Percentiles rank a stretch among this genome's conserved stretches.
Evolutionary conservation across 768 basidiomycete genomes (phyloP).

Genomic region (Mrakia gelida): DNA sequence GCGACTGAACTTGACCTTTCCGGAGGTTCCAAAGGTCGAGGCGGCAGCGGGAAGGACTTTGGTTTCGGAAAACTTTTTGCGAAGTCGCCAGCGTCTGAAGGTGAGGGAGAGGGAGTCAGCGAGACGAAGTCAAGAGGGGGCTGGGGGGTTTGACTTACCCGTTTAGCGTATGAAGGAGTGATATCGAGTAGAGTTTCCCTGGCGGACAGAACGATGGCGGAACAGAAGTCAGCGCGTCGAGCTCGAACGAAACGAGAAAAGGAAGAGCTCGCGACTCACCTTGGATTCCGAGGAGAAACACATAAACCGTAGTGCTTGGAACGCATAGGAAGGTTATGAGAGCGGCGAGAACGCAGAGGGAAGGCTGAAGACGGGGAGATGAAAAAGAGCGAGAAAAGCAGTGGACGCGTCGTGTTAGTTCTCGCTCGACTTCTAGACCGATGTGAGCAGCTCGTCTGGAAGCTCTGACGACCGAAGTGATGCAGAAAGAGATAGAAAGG

Average conservation of each 20-base stretch:
- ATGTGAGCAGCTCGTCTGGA: too few relatives aligned
- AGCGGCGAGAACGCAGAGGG: too few relatives aligned
- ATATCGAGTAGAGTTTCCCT: conserved; percentile 6
- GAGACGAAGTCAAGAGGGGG: too few relatives aligned
- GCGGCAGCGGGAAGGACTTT: not conserved
- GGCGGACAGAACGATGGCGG: too few relatives aligned
- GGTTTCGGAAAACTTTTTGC: not conserved
- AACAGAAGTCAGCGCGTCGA: not conserved
- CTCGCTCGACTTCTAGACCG: too few relatives aligned
- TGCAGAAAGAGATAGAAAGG: too few relatives aligned
- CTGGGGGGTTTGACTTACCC: not conserved
- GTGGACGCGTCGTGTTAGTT: too few relatives aligned
- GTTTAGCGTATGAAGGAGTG: conserved; percentile 1
- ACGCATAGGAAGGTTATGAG: too few relatives aligned
- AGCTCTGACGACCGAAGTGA: too few relatives aligned
- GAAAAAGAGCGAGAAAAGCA: too few relatives aligned
- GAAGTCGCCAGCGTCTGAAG: not conserved
- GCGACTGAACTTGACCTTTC: not conserved
- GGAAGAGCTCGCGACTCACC: not conserved
- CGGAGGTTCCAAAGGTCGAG: not conserved
- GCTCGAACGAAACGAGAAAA: not conserved
- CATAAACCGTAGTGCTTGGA: not conserved
- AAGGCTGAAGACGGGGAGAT: too few relatives aligned
- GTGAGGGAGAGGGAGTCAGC: not conserved
- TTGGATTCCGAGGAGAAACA: not conserved